Evolutionary conservation across 305 asterid species (phyloP), one percentile per base, ranked within the genome.

Genomic region (Fraxinus sp.): DNA sequence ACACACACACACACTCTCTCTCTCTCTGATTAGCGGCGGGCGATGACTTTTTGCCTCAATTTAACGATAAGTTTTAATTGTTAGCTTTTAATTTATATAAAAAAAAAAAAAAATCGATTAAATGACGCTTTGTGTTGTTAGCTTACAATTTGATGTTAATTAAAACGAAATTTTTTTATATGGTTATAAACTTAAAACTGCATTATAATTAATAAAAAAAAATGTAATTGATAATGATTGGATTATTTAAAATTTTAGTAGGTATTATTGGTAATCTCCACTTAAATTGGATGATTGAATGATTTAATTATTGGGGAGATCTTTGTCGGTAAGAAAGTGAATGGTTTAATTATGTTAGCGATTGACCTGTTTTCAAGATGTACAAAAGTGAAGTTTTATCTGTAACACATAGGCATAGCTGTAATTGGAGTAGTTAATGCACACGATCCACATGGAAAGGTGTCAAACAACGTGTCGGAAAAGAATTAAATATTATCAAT

Each of bases 31-130:
- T 66, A 66, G 74, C 74, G 18, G 74, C 74, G 18, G 36, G 18
- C 57, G 36, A 66, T 66, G 33, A 66, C 74, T 44, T 41, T 76
- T 76, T 36, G 79, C 79, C 18, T 59, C 68, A 57, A 57, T 18
- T 57, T 18, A 57, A 57, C 68, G 28, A 57, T 57, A 7, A 57
- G 11, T 57, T 57, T 57, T 52, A 49, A 57, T 57, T 57, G 28
- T 57, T 57, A 7, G 28, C 68, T 7, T 57, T 57, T 57, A 44
- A 44, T 44, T 11, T 44, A 44, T 44, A 36, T 28, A 28, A 2
- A 3, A 10, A 13, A 14, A 46, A 46, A 13, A 7, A 18, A 57
- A 18, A 16, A 52, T 57, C 10, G 26, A n/a, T 57, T 57, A n/a
- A 6, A 18, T 18, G 68, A 57, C 4, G 28, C 10, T 5, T 57